Base-by-base conservation (phyloP, 495 filamentous ascomycete genomes). In the Trichoderma orchidacearum region DNA sequence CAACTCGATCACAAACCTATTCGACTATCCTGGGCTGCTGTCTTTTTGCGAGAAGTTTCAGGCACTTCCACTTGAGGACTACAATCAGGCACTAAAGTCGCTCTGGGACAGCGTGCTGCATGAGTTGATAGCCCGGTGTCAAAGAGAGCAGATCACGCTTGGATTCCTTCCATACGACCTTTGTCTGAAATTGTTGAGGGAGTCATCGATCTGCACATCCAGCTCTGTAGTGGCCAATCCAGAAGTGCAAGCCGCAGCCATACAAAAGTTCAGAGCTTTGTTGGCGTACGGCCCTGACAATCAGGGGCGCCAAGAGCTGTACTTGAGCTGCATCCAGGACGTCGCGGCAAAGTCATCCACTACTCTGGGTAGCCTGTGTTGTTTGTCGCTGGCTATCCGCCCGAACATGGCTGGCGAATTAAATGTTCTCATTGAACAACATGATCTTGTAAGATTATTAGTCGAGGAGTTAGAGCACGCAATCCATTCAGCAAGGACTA, bases 41-140 rank as follows among this genome's bases (percentile, higher is more conserved):
- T 86, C 93, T 65, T 62, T 95, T n/a, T 87, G 85, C 60, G 69
- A 77, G 52, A 96, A 95, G 64, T 70, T 91, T 31, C 66, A 80
- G 31, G 77, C 82, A 9, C 69, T 95, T 28, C 84, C 89, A 15
- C 69, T 94, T n/a, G 74, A 75, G 15, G 58, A 63, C 6, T 78
- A 64, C 66, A 77, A 60, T 65, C 75, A 82, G 18, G 8, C 64
- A 68, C 86, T 75, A 61, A 68, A 57, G 65, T 81, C 66, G 68
- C 85, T 72, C 31, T 78, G 68, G 58, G 62, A 70, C n/a, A 59
- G 63, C n/a, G 58, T 78, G 2, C 66, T 36, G 63, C 51, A 35
- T 38, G 31, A 55, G 6, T 34, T 55, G 21, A 15, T 55, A 15
- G 8, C 12, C n/a, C 25, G 34, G 29, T 55, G 53, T 23, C 13